Percentiles rank a stretch among this genome's conserved stretches.
phyloP scores from a whole-genome alignment of 1,284 basidiomycete genomes.

The Boletus smithii region DNA sequence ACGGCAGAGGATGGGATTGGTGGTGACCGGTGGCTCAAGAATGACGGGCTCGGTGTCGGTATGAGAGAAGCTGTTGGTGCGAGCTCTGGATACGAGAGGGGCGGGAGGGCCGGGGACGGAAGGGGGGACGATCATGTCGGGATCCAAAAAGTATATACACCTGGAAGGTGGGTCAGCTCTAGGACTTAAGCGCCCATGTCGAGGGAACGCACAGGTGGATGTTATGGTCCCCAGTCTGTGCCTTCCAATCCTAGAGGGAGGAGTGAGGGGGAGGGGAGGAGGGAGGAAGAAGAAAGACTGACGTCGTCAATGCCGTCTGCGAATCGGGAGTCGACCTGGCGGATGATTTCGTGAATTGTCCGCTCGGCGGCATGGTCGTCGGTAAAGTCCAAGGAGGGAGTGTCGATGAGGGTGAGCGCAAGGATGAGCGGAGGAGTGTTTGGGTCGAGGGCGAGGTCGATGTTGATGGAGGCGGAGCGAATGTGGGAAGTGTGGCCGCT shows the following conservation, averaged over 20 bases:
- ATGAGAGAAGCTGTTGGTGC: conserved; percentile 65
- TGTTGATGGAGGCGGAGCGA: conserved; percentile 62
- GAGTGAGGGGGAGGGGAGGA: conserved; percentile 7
- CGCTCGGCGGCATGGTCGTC: conserved; percentile 59
- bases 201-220: conserved; percentile 67
- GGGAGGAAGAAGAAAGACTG: conserved; percentile 37
- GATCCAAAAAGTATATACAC: conserved; percentile 79
- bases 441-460: conserved; percentile 53
- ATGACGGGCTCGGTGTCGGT: conserved; percentile 69
- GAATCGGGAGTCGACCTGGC: conserved; percentile 64
- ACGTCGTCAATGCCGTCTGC: conserved; percentile 68
- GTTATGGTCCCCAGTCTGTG: conserved; percentile 66
- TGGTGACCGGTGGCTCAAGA: conserved; percentile 71
- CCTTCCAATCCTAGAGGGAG: conserved; percentile 56
- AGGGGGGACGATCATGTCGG: conserved; percentile 68
- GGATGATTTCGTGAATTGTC: conserved; percentile 57
- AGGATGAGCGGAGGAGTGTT: conserved; percentile 44
- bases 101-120: conserved; percentile 57
- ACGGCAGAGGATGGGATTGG: conserved; percentile 61
- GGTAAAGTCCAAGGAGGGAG: conserved; percentile 67
- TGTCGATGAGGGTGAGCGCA: conserved; percentile 71
- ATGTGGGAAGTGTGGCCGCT: conserved; percentile 64
- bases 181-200: conserved; percentile 21
- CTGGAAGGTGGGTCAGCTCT: conserved; percentile 39
- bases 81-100: conserved; percentile 60